Percentiles rank a stretch among this genome's conserved stretches.
phyloP scores from a whole-genome alignment of 192 early-diverging fungal genomes.

The Umbelopsis isabellina region DNA sequence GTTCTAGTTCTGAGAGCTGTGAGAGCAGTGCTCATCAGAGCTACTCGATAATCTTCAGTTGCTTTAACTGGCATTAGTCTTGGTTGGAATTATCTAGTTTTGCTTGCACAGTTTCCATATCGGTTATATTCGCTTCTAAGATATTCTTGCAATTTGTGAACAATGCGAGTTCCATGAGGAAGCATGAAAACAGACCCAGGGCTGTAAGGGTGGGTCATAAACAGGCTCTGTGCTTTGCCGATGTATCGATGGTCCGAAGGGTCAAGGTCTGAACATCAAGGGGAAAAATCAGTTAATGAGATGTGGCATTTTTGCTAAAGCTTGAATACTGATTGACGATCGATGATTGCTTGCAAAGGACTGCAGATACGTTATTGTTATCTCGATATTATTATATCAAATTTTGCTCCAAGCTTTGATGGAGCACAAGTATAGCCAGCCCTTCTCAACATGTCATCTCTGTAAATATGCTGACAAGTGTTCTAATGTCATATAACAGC shows the following conservation, averaged over 20 bases:
- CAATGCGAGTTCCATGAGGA: constrained; percentile 81
- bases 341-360: too few species aligned
- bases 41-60: constrained; percentile 38
- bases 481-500: too few species aligned
- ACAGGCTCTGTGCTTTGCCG: constrained; percentile 70
- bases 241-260: constrained; percentile 65
- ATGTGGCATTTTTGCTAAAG: too few species aligned
- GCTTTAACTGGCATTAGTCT: constrained; percentile 32
- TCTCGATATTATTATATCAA: too few species aligned
- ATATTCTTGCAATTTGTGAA: constrained; percentile 73
- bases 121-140: constrained; percentile 75
- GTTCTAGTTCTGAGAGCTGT: constrained; percentile 37
- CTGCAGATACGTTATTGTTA: too few species aligned
- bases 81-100: background rate
- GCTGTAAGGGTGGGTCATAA: constrained; percentile 69
- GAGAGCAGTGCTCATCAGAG: constrained; percentile 38
- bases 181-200: constrained; percentile 78
- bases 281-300: too few species aligned
- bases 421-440: too few species aligned
- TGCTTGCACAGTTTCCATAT: constrained; percentile 58
- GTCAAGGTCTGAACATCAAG: background rate
- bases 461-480: too few species aligned
- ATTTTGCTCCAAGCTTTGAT: too few species aligned
- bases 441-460: too few species aligned
- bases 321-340: too few species aligned